These are phyloP conservation scores for Rozella allomycis DNA, from an alignment of 371 early-diverging fungal species.

Conservation along the genomic window DNA sequence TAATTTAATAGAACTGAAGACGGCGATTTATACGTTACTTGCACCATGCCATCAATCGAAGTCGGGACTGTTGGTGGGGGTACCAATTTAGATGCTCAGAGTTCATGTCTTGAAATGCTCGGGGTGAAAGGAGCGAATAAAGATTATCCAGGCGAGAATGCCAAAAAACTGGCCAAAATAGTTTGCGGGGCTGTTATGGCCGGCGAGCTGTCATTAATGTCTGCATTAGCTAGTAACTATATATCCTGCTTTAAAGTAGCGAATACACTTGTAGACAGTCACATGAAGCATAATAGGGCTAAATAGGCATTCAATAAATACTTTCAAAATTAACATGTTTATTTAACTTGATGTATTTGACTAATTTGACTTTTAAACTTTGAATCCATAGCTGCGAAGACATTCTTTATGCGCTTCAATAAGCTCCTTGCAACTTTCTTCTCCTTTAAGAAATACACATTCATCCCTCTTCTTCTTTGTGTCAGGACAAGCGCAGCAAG, in stretches of 20 bases:
- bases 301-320: too few relatives aligned
- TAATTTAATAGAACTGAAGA: slow-evolving; percentile 31
- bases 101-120: slow-evolving; percentile 69
- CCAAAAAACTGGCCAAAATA: slow-evolving; percentile 64
- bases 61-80: slow-evolving; percentile 94
- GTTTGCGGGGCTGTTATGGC: slow-evolving; percentile 87
- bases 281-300: too few relatives aligned
- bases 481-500: slow-evolving; percentile 90
- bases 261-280: too few relatives aligned
- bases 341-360: too few relatives aligned
- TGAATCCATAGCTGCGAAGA: slow-evolving; percentile 79
- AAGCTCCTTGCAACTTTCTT: slow-evolving; percentile 60
- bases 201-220: slow-evolving; percentile 73
- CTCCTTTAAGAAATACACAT: slow-evolving; percentile 64
- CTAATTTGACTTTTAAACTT: slow-evolving; percentile 48
- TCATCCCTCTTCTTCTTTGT: slow-evolving; percentile 73
- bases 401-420: slow-evolving; percentile 73
- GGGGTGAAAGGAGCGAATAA: slow-evolving; percentile 65
- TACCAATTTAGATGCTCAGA: slow-evolving; percentile 65
- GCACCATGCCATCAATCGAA: slow-evolving; percentile 87
- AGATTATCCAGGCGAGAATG: slow-evolving; percentile 62
- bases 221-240: slow-evolving; percentile 36
- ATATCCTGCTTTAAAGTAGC: too few relatives aligned
- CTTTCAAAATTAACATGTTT: too few relatives aligned
- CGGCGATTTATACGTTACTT: slow-evolving; percentile 56